Evolutionary conservation across 352 stramenopile genomes (phyloP), one percentile per base, ranked within the genome.

Genomic region (Hyaloperonospora arabidopsidis): DNA sequence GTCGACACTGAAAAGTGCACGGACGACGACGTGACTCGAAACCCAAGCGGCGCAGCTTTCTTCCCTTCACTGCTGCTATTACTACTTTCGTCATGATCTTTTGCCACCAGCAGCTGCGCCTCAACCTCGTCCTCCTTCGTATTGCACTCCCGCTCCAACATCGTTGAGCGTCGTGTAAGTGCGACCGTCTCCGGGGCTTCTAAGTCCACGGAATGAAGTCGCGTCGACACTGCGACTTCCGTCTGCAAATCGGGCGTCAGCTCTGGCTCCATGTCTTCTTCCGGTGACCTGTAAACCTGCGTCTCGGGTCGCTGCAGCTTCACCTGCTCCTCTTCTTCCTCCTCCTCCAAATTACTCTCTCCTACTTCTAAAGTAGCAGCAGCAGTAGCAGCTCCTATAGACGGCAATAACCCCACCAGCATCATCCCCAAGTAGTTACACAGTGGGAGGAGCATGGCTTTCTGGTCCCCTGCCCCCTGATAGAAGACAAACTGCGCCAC

Each of bases 381-480:
- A 7, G 14, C 21, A 6, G 45, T 43, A 14, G 49, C 29, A 13
- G n/a, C 35, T 6, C 59, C 52, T 7, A 61, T 18, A n/a, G 47
- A 45, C 0, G 83, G 79, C 22, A 90, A 63, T 15, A 93, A 59
- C 0, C 83, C 83, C 1, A 89, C 81, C 22, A 93, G 75, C 80
- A 91, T 89, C 72, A 93, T 89, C 17, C 83, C 83, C 13, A 93
- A 59, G 51, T 90, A 93, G 67, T 93, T 93, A 64, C 83, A 90
- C 2, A 93, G 71, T 53, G 83, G 83, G 35, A 93, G 57, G n/a
- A 93, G 64, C 79, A 93, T 91, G n/a, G 76, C 74, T 35, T 74
- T 77, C 59, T 93, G 83, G 51, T 88, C 79, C 50, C 73, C 78
- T 6, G 83, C 83, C 36, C 83, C 83, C 46, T 90, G 78, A 57